These are phyloP conservation scores for Mortierella sp. DNA, from an alignment of 371 early-diverging fungal genomes.

Conservation along the genomic window DNA sequence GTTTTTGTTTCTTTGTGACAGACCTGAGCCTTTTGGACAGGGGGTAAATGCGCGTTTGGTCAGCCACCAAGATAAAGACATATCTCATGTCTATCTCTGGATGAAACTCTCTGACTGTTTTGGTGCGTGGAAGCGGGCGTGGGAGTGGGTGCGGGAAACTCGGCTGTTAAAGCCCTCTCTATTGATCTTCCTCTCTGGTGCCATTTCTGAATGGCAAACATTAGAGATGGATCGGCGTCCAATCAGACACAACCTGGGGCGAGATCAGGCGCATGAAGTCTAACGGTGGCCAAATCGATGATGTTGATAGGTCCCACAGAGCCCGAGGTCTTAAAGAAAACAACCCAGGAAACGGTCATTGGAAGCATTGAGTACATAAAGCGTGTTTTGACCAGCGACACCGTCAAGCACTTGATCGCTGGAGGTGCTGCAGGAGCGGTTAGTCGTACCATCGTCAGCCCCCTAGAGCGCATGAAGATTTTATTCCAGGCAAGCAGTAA, in stretches of 20 bases:
- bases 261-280: background rate
- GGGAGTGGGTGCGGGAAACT: background rate
- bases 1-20: background rate
- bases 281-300: background rate
- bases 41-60: background rate
- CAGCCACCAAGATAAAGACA: background rate
- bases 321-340: background rate
- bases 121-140: background rate
- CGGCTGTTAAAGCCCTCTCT: background rate
- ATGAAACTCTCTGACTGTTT: background rate
- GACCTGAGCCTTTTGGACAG: background rate
- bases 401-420: constrained; percentile 87
- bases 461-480: constrained; percentile 94
- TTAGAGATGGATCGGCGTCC: background rate
- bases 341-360: background rate
- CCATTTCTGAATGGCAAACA: background rate
- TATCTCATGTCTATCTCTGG: background rate
- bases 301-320: background rate
- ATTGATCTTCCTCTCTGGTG: background rate
- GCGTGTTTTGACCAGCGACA: constrained; percentile 54
- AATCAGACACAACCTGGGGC: background rate
- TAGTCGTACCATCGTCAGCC: constrained; percentile 92
- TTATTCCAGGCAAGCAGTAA: constrained; percentile 82
- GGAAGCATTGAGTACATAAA: constrained; percentile 18
- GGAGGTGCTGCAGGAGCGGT: constrained; percentile 95